Evolutionary conservation across 257 asterid genomes (phyloP).

Genomic region (Primulina eburnea): DNA sequence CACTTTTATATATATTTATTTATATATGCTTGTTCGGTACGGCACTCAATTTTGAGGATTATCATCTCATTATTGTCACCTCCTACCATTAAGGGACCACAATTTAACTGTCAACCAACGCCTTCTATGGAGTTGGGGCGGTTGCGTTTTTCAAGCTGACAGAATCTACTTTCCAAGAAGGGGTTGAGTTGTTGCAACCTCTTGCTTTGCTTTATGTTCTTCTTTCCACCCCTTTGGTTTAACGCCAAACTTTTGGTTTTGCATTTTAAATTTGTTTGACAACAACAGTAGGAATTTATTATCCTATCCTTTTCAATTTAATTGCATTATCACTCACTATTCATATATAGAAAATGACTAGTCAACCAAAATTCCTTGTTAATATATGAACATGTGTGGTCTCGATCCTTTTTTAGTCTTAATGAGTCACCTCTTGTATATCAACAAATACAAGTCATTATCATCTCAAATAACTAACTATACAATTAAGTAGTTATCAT

Average conservation of each 20-base stretch:
- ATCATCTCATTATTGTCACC: not conserved
- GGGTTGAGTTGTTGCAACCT: not conserved
- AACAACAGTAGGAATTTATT: not conserved
- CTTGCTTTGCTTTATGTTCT: not conserved
- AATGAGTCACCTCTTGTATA: too few relatives aligned
- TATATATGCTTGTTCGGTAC: not conserved
- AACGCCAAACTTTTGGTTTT: too few relatives aligned
- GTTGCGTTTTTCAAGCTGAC: not conserved
- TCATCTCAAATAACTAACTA: too few relatives aligned
- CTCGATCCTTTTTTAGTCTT: too few relatives aligned
- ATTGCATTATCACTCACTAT: too few relatives aligned
- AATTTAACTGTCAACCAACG: not conserved
- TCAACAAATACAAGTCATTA: too few relatives aligned
- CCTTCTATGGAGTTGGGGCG: not conserved
- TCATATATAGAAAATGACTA: too few relatives aligned
- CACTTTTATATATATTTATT: not conserved
- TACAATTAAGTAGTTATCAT: too few relatives aligned
- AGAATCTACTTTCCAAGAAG: not conserved
- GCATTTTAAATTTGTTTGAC: not conserved
- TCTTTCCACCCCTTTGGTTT: not conserved
- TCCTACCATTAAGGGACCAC: not conserved
- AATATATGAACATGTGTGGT: too few relatives aligned
- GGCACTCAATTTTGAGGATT: too few relatives aligned
- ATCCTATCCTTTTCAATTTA: not conserved
- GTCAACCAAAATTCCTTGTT: too few relatives aligned